Base-by-base conservation (phyloP, 148 eudicot species). In the Gaultheria prostrata region DNA sequence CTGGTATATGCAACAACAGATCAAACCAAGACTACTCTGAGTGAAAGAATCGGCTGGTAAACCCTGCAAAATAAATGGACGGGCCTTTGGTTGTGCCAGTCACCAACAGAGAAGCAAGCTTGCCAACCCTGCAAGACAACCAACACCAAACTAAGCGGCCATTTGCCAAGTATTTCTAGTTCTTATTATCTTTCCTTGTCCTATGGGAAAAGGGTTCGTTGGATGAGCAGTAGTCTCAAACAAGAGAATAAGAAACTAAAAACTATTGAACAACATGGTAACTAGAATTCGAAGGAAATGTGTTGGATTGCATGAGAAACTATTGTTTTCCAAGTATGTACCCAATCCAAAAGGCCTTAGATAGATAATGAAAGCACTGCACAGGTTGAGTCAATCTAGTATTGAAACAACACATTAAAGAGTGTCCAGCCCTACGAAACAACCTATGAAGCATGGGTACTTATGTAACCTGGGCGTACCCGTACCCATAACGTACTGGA, bases 101-200 rank as follows among this genome's bases (percentile, higher is more conserved):
- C 18, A 0, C 33, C 13, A 0, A 35, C 28, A 24, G 24, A 76
- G 33, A 11, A 24, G 48, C 78, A 76, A 48, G 56, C 80, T 77
- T 50, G 39, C 80, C 80, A 50, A 77, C 21, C 61, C 80, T 77
- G 61, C 63, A 77, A 15, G 21, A 77, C 61, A 77, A 77, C 61
- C 61, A 61, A 51, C 50, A 51, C 54, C 43, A 70, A 70, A 15
- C 17, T 70, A 70, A 33, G 21, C 45, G 28, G 35, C 43, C 43
- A 39, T 39, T 39, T 39, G 43, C 43, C 45, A 70, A 32, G 33
- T 15, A 70, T 30, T 30, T 14, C 75, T 32, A 17, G 17, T 32
- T 32, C 9, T 20, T 32, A 15, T 4, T 67, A 70, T 70, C 75
- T 13, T 70, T 70, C 33, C 43, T 69, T 70, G 35, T 30, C 73